Percentiles rank a stretch among this genome's conserved stretches.
Evolutionary conservation across 257 asterid species (phyloP).

Genomic region (Nicotiana noctiflora): DNA sequence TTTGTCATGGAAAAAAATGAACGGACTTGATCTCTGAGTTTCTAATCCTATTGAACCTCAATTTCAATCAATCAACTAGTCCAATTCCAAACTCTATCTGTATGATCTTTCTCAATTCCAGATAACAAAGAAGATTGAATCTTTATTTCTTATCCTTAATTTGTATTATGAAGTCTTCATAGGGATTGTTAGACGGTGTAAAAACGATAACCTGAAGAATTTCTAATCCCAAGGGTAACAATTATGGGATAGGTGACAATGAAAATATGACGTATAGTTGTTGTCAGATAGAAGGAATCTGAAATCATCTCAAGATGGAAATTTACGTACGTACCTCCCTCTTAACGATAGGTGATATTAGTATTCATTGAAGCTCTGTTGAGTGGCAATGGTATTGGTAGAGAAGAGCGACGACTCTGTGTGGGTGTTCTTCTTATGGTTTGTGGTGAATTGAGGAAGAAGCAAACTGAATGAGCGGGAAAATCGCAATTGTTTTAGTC

Average conservation of each 20-base stretch:
- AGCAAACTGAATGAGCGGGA: conserved; percentile 14
- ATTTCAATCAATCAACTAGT: background rate
- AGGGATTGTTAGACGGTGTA: too few species aligned
- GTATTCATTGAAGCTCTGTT: background rate
- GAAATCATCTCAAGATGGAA: background rate
- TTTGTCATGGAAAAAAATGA: background rate
- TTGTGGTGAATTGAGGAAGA: conserved; percentile 1
- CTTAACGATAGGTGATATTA: background rate
- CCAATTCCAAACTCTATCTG: background rate
- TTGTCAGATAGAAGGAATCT: background rate
- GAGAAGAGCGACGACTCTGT: background rate
- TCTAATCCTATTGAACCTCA: background rate
- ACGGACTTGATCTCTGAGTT: background rate
- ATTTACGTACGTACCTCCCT: background rate
- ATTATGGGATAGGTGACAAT: background rate
- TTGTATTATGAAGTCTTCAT: too few species aligned
- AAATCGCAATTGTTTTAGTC: background rate
- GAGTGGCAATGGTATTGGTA: background rate
- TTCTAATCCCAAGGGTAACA: too few species aligned
- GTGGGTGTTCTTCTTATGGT: background rate
- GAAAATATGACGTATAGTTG: background rate
- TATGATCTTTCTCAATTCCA: background rate
- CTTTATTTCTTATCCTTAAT: too few species aligned
- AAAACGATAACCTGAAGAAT: too few species aligned
- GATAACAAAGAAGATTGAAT: too few species aligned